Percentiles rank a stretch among this genome's conserved stretches.
Conservation (phyloP, 257 asterid genomes). For the Ballota nigra region DNA sequence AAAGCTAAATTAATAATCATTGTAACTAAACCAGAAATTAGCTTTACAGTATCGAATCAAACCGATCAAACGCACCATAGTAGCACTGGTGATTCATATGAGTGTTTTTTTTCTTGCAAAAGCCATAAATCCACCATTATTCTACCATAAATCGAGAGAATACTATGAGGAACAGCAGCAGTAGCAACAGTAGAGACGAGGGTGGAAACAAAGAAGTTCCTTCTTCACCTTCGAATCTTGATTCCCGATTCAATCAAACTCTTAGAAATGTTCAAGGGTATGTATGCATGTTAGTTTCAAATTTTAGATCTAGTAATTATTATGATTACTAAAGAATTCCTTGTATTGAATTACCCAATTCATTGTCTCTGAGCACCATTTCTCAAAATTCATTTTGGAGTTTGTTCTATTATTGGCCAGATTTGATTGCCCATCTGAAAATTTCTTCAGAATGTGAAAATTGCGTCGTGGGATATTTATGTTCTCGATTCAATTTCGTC, state of each 20-base stretch:
- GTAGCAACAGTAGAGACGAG: conserved; percentile 42
- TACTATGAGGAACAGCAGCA: conserved; percentile 41
- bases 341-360: conserved; percentile 12
- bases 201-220: conserved; percentile 49
- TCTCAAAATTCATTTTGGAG: background rate
- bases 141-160: conserved; percentile 14
- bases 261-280: conserved; percentile 97
- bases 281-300: conserved; percentile 16
- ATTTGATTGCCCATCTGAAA: conserved; percentile 26
- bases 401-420: conserved; percentile 3
- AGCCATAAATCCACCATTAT: conserved; percentile 18
- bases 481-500: conserved; percentile 10
- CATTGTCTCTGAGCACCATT: background rate
- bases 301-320: conserved; percentile 39
- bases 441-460: background rate
- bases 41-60: background rate
- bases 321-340: background rate
- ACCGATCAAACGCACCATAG: conserved; percentile 12
- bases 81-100: background rate
- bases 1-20: background rate
- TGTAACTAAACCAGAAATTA: background rate
- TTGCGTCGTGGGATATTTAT: conserved; percentile 10
- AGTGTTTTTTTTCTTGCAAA: conserved; percentile 3
- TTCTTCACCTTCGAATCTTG: conserved; percentile 50
- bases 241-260: conserved; percentile 95